A percentile compares a stretch with the other conserved stretches of the same genome.
Conservation (phyloP, 495 filamentous ascomycete species). For the Hypoxylon rickii region DNA sequence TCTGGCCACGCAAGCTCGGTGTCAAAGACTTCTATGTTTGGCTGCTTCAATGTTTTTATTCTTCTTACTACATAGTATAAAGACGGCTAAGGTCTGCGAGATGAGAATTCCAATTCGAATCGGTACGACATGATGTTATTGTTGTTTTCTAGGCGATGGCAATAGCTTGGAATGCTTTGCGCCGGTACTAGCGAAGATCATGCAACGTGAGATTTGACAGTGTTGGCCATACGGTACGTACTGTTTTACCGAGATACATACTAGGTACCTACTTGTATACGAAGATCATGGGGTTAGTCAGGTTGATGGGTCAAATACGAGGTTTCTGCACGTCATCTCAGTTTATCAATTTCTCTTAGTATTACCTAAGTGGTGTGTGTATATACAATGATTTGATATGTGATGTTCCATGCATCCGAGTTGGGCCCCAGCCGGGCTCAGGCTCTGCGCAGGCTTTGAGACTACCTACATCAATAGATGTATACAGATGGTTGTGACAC, state of each 20-base stretch:
- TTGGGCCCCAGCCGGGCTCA: conserved; percentile 19
- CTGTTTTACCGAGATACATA: conserved; percentile 8
- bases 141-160: not conserved
- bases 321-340: conserved; percentile 32
- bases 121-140: no score
- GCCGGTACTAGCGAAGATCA: conserved; percentile 5
- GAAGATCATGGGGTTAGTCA: conserved; percentile 25
- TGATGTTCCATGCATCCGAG: conserved; percentile 4
- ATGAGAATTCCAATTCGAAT: no score
- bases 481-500: conserved; percentile 7
- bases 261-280: no score
- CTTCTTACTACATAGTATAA: no score
- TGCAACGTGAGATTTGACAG: no score
- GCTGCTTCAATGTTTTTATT: no score
- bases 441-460: not conserved
- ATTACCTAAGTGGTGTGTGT: no score
- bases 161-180: conserved; percentile 12
- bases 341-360: conserved; percentile 17
- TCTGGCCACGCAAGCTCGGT: no score
- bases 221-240: not conserved
- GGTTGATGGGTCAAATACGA: conserved; percentile 35
- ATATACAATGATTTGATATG: no score
- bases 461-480: no score
- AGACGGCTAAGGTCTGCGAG: no score
- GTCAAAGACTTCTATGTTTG: no score